These are phyloP conservation scores for Eragrostis nindensis DNA, from an alignment of 176 grass and related monocot genomes.

Conservation along the genomic window DNA sequence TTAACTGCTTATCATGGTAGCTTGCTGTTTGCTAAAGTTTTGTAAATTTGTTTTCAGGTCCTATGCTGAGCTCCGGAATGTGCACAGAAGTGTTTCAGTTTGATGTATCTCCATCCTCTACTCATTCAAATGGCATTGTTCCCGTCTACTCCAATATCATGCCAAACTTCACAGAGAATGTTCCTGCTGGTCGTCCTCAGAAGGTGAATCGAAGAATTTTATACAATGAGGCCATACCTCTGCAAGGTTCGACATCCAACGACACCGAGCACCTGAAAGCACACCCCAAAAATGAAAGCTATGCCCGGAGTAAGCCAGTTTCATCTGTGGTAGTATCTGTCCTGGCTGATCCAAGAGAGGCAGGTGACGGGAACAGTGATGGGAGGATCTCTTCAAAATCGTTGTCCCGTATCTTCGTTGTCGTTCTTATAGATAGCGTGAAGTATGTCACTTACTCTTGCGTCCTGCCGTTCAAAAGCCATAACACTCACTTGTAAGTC, in stretches of 20 bases:
- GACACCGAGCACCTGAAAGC: constrained; percentile 52
- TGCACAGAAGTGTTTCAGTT: constrained; percentile 98
- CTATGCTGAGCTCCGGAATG: constrained; percentile 82
- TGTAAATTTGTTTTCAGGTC: constrained; percentile 52
- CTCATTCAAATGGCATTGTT: constrained; percentile 50
- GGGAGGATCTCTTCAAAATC: constrained; percentile 81
- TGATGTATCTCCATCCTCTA: constrained; percentile 52
- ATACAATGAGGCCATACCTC: constrained; percentile 71
- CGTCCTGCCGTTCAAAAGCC: constrained; percentile 80
- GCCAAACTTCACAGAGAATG: constrained; percentile 45
- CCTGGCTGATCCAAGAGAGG: constrained; percentile 88
- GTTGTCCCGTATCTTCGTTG: constrained; percentile 81
- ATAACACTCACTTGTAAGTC: constrained; percentile 60
- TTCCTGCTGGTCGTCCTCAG: constrained; percentile 25
- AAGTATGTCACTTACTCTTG: constrained; percentile 99
- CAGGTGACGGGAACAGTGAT: constrained; percentile 28
- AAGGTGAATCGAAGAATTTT: constrained; percentile 74
- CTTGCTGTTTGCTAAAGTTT: neutral
- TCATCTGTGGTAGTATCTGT: constrained; percentile 88
- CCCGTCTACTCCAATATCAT: constrained; percentile 55
- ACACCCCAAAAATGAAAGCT: constrained; percentile 41
- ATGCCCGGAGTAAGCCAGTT: constrained; percentile 50
- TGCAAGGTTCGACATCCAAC: constrained; percentile 57
- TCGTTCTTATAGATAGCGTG: constrained; percentile 88
- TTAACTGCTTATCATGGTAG: neutral